Evolutionary conservation across 2,329 filamentous ascomycete genomes (phyloP), one percentile per base, ranked within the genome.

Genomic region (Paraphoma sp.): DNA sequence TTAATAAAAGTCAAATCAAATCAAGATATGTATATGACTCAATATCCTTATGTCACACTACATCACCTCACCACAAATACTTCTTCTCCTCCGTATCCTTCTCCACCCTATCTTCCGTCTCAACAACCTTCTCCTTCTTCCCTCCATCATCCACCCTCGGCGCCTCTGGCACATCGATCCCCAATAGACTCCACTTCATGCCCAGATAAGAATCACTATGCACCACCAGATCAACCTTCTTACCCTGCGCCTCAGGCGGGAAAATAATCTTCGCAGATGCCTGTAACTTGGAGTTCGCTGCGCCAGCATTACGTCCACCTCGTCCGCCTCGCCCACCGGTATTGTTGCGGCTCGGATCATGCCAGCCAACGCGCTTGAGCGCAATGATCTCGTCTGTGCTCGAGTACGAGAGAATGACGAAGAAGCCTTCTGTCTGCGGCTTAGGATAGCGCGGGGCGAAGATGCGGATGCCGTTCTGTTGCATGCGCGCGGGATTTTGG

Each of bases 381-480:
- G 90, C 94, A 4, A 97, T 77, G 40, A 98, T 83, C 65, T 97
- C 92, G 56, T 94, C 92, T 6, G 79, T 84, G 0, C 80, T 80
- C 2, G 85, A 69, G 65, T 90, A 87, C 6, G 87, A 89, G 0
- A 96, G 84, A 18, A 98, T 73, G 12, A 95, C 86, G 76, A 99
- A 98, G 85, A 89, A 98, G 0, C 93, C 93, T 71, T 99, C 95
- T 0, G 88, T 95, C 77, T 99, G 95, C 14, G 93, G 88, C 78
- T 99, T 99, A 1, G 94, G 94, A 78, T 96, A 98, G 18, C 86
- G 85, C 2, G 96, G 94, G 0, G 95, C 92, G 68, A 89, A 97
- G 72, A 97, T 90, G 58, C 89, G 86, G 47, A 86, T 88, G 1
- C 93, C 90, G 1, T 63, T 63, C 9, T 65, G 60, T 4, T 66